Evolutionary conservation across 2,329 filamentous ascomycete species (phyloP).

Genomic region (Keithomyces neogunnii): DNA sequence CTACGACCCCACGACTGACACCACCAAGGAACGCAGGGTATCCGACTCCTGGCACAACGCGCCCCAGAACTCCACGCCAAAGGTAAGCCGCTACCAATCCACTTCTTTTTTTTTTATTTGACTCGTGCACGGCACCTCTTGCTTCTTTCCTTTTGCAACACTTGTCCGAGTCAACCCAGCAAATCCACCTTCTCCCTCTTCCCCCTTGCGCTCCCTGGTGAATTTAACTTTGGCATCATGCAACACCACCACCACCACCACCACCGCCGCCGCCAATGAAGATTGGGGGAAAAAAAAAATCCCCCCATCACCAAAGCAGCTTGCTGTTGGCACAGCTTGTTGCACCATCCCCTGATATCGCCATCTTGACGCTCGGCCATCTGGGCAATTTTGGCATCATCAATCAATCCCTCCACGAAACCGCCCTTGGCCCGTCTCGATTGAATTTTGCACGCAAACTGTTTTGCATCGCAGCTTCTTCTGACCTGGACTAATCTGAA

Average conservation of each 20-base stretch:
- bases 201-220: neutral
- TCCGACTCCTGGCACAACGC: conserved; percentile 41
- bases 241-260: neutral
- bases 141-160: conserved; percentile 6
- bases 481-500: conserved; percentile 1
- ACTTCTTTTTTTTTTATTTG: conserved; percentile 16
- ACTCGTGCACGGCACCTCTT: conserved; percentile 11
- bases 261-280: neutral
- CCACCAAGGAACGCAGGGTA: conserved; percentile 35
- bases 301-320: neutral
- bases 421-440: neutral
- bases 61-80: conserved; percentile 34
- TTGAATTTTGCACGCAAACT: conserved; percentile 1
- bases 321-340: neutral
- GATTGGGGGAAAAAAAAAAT: neutral
- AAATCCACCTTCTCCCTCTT: neutral
- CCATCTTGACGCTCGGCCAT: neutral
- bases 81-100: conserved; percentile 32
- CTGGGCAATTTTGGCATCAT: neutral
- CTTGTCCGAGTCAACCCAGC: neutral
- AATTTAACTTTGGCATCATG: neutral
- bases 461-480: neutral
- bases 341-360: neutral
- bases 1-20: conserved; percentile 47
- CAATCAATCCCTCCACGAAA: neutral